phyloP scores from a whole-genome alignment of 73 alveolate species.

The Paramecium octaurelia region DNA sequence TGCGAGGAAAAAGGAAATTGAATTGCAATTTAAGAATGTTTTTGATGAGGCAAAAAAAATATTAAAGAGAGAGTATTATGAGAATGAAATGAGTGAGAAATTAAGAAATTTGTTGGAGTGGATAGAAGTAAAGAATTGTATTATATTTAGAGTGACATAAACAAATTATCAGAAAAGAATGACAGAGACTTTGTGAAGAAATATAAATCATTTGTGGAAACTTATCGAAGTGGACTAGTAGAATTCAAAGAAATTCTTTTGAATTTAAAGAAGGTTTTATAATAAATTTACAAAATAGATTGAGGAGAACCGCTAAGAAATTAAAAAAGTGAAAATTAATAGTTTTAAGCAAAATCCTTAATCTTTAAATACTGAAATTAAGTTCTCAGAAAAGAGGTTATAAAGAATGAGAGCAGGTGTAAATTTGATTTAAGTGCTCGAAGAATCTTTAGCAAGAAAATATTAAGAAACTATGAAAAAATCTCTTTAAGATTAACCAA shows the following conservation, averaged over 20 bases:
- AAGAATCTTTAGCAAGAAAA: conserved; percentile 1
- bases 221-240: background rate
- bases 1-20: conserved; percentile 21
- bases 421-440: background rate
- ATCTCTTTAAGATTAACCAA: background rate
- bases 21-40: background rate
- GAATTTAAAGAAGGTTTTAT: background rate
- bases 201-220: conserved; percentile 23
- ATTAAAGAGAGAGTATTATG: background rate
- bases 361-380: background rate
- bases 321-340: background rate
- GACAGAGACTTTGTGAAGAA: conserved; percentile 22
- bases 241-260: background rate
- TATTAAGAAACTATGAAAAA: background rate
- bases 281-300: conserved; percentile 1
- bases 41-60: conserved; percentile 28
- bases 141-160: background rate
- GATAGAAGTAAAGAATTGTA: background rate
- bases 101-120: background rate
- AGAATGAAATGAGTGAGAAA: background rate
- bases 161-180: background rate
- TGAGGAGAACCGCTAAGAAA: background rate
- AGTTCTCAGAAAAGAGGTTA: conserved; percentile 25
- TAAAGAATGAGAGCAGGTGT: conserved; percentile 55
- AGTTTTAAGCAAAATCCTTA: background rate